Percentiles rank a stretch among this genome's conserved stretches.
Conservation (phyloP, 345 rosid genomes). For the Brassica napus region DNA sequence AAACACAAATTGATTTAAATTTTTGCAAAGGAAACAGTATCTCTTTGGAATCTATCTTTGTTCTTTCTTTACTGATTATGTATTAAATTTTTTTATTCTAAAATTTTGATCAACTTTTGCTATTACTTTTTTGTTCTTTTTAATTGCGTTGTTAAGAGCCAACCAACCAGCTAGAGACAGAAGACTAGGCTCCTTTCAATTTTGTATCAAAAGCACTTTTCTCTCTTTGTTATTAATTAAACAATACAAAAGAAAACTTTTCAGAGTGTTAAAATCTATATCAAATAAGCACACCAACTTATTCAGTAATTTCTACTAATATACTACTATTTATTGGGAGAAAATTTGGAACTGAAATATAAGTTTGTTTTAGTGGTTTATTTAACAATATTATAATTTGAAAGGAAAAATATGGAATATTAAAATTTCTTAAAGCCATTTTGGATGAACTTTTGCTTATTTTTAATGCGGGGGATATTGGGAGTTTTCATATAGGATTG, state of each 20-base stretch:
- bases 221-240: conserved; percentile 8
- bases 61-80: conserved; percentile 22
- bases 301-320: neutral
- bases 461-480: neutral
- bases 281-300: conserved; percentile 2
- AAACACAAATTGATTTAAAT: neutral
- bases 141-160: conserved; percentile 31
- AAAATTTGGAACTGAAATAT: neutral
- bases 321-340: neutral
- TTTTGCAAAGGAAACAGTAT: conserved; percentile 27
- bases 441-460: neutral
- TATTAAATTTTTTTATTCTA: conserved; percentile 13
- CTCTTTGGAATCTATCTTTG: conserved; percentile 35
- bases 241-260: neutral
- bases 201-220: conserved; percentile 33
- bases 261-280: neutral
- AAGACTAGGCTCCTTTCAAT: conserved; percentile 33
- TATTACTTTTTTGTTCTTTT: conserved; percentile 4
- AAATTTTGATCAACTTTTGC: conserved; percentile 18
- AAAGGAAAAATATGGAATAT: neutral
- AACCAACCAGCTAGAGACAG: conserved; percentile 37
- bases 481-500: neutral
- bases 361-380: neutral
- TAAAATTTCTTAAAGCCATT: neutral
- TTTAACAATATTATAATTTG: neutral